These are phyloP conservation scores for Brettanomyces anomalus DNA, from an alignment of 805 yeast species.

Conservation along the genomic window DNA sequence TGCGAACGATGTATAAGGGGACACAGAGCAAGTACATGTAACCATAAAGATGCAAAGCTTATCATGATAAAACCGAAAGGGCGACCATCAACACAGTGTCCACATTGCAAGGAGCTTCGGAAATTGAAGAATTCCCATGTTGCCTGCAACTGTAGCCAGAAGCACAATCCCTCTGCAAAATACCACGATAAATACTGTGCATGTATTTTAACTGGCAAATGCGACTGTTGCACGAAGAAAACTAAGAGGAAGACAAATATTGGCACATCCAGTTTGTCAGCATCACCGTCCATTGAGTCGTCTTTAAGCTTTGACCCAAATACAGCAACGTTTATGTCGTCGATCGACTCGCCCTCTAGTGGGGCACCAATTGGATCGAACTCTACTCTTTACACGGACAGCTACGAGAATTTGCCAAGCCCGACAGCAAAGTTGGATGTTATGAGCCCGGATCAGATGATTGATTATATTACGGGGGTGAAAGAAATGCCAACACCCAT, in stretches of 20 bases:
- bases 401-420: too few species aligned
- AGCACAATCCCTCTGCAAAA: conserved; percentile 24
- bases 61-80: conserved; percentile 96
- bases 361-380: too few species aligned
- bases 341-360: not conserved
- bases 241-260: conserved; percentile 6
- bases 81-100: conserved; percentile 87
- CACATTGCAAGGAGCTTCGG: conserved; percentile 72
- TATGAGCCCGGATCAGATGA: not conserved
- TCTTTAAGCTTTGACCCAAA: not conserved
- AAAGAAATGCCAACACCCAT: not conserved
- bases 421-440: not conserved
- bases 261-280: not conserved
- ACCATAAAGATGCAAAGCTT: conserved; percentile 84
- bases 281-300: not conserved
- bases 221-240: conserved; percentile 11
- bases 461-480: not conserved
- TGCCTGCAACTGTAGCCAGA: conserved; percentile 61
- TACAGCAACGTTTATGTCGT: not conserved
- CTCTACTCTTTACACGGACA: too few species aligned
- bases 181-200: conserved; percentile 23
- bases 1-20: conserved; percentile 95
- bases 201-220: conserved; percentile 21
- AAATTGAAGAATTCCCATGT: conserved; percentile 59
- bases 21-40: conserved; percentile 90